A percentile compares a stretch with the other conserved stretches of the same genome.
These are phyloP conservation scores for Infundibulicybe gibba DNA, from an alignment of 768 basidiomycete species.

Conservation along the genomic window DNA sequence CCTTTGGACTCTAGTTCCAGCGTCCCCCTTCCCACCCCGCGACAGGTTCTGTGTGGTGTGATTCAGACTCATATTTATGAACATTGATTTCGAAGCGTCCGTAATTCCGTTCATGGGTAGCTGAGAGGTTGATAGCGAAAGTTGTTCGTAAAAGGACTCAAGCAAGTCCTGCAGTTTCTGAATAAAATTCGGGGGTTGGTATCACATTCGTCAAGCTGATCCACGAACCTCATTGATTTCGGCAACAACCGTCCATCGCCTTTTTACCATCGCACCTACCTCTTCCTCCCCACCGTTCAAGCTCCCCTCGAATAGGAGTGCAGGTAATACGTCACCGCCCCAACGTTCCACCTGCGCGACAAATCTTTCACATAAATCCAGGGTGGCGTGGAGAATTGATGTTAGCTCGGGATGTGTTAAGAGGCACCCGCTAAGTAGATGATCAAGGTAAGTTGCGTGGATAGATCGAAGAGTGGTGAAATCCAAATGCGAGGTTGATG, in stretches of 20 bases:
- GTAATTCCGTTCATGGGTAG: constrained; percentile 60
- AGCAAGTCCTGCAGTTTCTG: constrained; percentile 68
- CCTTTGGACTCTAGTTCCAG: constrained; percentile 60
- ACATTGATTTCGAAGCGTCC: constrained; percentile 70
- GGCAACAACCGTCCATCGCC: constrained; percentile 62
- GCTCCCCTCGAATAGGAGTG: constrained; percentile 78
- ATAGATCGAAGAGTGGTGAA: constrained; percentile 84
- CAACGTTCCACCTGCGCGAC: constrained; percentile 88
- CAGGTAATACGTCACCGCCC: constrained; percentile 89
- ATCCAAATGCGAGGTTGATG: constrained; percentile 52
- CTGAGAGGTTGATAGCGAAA: constrained; percentile 73
- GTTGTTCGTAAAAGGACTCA: constrained; percentile 76
- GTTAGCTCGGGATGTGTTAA: constrained; percentile 64
- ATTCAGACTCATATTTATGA: constrained; percentile 56
- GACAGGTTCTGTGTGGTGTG: constrained; percentile 52
- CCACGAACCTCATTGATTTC: constrained; percentile 81
- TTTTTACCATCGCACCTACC: constrained; percentile 71
- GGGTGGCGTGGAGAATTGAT: constrained; percentile 60
- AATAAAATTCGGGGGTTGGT: neutral
- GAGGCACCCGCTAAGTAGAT: constrained; percentile 75
- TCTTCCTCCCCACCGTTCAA: constrained; percentile 51
- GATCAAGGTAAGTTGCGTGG: constrained; percentile 78
- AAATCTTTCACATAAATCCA: constrained; percentile 84
- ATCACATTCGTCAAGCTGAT: too few species aligned
- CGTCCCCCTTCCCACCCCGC: constrained; percentile 50